A percentile compares a stretch with the other conserved stretches of the same genome.
Evolutionary conservation across 768 basidiomycete genomes (phyloP).

Genomic region (Suillus sp.): DNA sequence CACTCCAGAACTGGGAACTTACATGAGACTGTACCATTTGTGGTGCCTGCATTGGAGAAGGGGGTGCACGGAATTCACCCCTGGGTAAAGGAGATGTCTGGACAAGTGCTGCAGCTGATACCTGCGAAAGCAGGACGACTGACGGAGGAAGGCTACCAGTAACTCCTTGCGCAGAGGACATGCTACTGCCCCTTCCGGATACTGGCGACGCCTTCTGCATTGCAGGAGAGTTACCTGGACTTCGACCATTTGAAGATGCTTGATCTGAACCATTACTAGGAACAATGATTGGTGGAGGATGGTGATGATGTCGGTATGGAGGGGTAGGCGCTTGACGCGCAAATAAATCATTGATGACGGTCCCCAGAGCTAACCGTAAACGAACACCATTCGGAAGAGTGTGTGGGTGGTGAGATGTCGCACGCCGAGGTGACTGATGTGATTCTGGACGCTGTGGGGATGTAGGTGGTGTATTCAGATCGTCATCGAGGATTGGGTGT

Average conservation of each 20-base stretch:
- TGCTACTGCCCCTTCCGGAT: slow-evolving; percentile 21
- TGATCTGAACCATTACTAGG: slow-evolving; percentile 30
- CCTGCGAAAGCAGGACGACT: slow-evolving; percentile 30
- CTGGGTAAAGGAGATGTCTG: slow-evolving; percentile 16
- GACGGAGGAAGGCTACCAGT: slow-evolving; percentile 32
- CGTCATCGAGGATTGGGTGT: slow-evolving; percentile 58
- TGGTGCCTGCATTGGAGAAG: slow-evolving; percentile 5
- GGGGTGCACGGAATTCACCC: slow-evolving; percentile 5
- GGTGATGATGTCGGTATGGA: slow-evolving; percentile 36
- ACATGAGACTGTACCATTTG: slow-evolving; percentile 2
- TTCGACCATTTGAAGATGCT: slow-evolving; percentile 24
- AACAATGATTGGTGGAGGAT: slow-evolving; percentile 38
- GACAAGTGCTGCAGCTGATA: slow-evolving; percentile 24
- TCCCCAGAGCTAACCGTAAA: slow-evolving; percentile 70
- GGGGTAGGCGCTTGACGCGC: slow-evolving; percentile 61
- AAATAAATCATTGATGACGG: slow-evolving; percentile 82
- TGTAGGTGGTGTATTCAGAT: slow-evolving; percentile 51
- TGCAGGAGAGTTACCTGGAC: slow-evolving; percentile 27
- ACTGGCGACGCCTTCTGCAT: slow-evolving; percentile 26
- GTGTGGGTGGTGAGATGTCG: slow-evolving; percentile 52
- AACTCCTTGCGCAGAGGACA: slow-evolving; percentile 18
- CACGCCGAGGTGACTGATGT: slow-evolving; percentile 16
- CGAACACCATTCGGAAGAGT: slow-evolving; percentile 81
- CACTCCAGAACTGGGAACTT: not conserved
- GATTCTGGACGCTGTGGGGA: slow-evolving; percentile 44